Evolutionary conservation across 805 yeast species (phyloP).

Genomic region (Teunomyces kruisii): DNA sequence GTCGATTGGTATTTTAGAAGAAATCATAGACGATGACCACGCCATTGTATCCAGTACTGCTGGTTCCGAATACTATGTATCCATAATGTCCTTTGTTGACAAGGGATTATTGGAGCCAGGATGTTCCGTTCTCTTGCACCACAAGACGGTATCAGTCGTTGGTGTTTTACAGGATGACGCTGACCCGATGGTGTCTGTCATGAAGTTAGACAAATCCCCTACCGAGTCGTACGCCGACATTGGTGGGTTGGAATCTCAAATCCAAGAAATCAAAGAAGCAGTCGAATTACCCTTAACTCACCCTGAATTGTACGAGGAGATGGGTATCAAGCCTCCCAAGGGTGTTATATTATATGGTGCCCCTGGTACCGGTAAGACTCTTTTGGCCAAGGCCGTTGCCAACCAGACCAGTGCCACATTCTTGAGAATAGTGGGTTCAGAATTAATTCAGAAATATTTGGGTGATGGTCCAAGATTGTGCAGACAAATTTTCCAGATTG

Average conservation of each 20-base stretch:
- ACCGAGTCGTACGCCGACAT: constrained; percentile 95
- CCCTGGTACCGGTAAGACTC: constrained; percentile 96
- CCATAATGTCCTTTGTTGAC: constrained; percentile 94
- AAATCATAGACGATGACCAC: constrained; percentile 96
- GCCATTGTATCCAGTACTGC: constrained; percentile 95
- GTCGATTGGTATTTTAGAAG: constrained; percentile 95
- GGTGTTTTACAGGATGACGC: constrained; percentile 98
- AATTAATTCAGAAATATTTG: constrained; percentile 90
- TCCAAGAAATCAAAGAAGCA: constrained; percentile 96
- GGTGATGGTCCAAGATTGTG: constrained; percentile 97
- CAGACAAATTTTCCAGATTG: constrained; percentile 93
- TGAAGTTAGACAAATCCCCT: constrained; percentile 98
- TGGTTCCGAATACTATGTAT: constrained; percentile 96
- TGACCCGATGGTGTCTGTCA: constrained; percentile 95
- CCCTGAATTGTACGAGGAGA: constrained; percentile 95
- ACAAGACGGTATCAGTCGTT: constrained; percentile 93
- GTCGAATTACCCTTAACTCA: constrained; percentile 95
- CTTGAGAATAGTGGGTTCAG: constrained; percentile 94
- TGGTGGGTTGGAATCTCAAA: constrained; percentile 94
- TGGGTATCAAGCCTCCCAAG: constrained; percentile 98
- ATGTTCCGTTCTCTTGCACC: constrained; percentile 91
- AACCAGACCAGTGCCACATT: constrained; percentile 97
- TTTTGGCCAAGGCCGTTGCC: constrained; percentile 96
- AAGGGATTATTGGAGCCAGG: constrained; percentile 96
- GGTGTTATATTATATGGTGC: constrained; percentile 97